These are phyloP conservation scores for Cucumis sativus DNA, from an alignment of 306 rosid species.

Conservation along the genomic window Cucumber_9930_V3 NC_026657.2:40233501-40234000, in stretches of 20 bases:
- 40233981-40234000: background rate
- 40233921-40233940: background rate
- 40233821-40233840: background rate
- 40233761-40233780: constrained; percentile 46
- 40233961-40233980: background rate
- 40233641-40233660: constrained; percentile 89
- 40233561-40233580: constrained; percentile 82
- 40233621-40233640: constrained; percentile 61
- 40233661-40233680: constrained; percentile 74
- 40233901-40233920: too few relatives aligned
- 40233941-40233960: background rate
- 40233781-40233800: background rate
- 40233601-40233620: constrained; percentile 70
- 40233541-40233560: constrained; percentile 70
- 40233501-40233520: constrained; percentile 61
- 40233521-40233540: constrained; percentile 78
- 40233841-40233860: background rate
- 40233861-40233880: background rate
- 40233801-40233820: background rate
- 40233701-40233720: constrained; percentile 91
- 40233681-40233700: constrained; percentile 84
- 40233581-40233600: constrained; percentile 78
- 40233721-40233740: constrained; percentile 78
- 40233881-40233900: background rate
- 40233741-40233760: constrained; percentile 82